Conservation (phyloP, 1,284 basidiomycete genomes). For the Pascua guehoae region DNA sequence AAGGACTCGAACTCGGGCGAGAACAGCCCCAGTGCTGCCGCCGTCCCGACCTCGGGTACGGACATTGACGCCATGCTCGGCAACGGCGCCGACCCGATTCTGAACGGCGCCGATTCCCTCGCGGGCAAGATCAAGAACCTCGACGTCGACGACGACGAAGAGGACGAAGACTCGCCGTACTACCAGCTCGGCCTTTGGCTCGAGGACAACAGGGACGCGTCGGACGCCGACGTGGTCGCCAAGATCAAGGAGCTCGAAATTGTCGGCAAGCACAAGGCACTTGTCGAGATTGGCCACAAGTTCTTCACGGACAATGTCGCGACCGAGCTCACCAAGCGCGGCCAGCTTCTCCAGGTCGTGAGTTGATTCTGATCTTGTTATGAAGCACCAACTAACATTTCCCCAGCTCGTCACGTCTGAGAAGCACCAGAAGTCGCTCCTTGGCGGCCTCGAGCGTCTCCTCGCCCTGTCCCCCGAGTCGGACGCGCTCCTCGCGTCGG, state of each 20-base stretch:
- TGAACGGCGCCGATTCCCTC: slow-evolving; percentile 53
- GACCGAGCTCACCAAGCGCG: slow-evolving; percentile 68
- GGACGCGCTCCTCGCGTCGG: slow-evolving; percentile 35
- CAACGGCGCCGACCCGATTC: slow-evolving; percentile 30
- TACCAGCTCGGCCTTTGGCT: slow-evolving; percentile 80
- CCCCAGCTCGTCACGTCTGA: slow-evolving; percentile 58
- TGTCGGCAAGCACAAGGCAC: slow-evolving; percentile 91
- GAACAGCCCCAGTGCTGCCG: slow-evolving; percentile 4
- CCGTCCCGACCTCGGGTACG: slow-evolving; percentile 39
- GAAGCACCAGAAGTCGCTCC: slow-evolving; percentile 90
- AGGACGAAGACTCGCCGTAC: slow-evolving; percentile 83
- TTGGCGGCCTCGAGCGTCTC: slow-evolving; percentile 84
- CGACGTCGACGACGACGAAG: slow-evolving; percentile 76
- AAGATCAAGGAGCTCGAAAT: slow-evolving; percentile 91
- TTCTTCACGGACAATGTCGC: slow-evolving; percentile 73
- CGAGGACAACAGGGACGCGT: slow-evolving; percentile 61
- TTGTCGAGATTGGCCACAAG: slow-evolving; percentile 80
- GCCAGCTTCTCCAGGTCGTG: slow-evolving; percentile 77
- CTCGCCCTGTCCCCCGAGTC: slow-evolving; percentile 64
- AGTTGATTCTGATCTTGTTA: slow-evolving; percentile 18
- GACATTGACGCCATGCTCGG: slow-evolving; percentile 42
- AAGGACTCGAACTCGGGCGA: slow-evolving; percentile 24
- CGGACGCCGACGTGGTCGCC: slow-evolving; percentile 64
- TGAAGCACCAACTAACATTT: not conserved
- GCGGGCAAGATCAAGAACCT: slow-evolving; percentile 78